Percentiles rank a stretch among this genome's conserved stretches.
Conservation (phyloP, 2,329 filamentous ascomycete genomes). For the Aspergillus melleus region DNA sequence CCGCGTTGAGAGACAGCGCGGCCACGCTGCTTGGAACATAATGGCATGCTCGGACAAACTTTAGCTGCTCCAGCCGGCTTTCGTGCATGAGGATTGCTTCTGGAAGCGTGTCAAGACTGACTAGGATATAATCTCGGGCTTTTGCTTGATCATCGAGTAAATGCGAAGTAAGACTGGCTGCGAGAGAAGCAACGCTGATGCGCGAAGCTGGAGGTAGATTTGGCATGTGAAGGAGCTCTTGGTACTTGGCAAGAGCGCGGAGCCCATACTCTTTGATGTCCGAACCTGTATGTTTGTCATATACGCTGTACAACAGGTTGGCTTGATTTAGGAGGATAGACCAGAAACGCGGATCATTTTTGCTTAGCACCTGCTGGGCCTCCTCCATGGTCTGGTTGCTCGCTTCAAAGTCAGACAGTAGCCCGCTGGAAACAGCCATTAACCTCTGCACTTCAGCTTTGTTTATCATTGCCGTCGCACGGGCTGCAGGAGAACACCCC, state of each 20-base stretch:
- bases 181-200: not conserved
- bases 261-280: not conserved
- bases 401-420: not conserved
- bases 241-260: conserved; percentile 1
- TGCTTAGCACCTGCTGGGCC: not conserved
- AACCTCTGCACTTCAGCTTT: not conserved
- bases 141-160: not conserved
- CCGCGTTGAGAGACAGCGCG: conserved; percentile 1
- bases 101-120: conserved; percentile 1
- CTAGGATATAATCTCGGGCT: conserved; percentile 2
- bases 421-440: not conserved
- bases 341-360: not conserved
- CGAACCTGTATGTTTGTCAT: not conserved
- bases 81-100: conserved; percentile 6
- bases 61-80: conserved; percentile 3
- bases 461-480: not conserved
- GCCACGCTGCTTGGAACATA: conserved; percentile 1
- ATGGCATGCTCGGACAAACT: not conserved
- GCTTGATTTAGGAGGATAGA: not conserved
- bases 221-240: not conserved
- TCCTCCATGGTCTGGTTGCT: not conserved
- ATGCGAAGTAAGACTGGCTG: not conserved
- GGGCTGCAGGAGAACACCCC: not conserved
- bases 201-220: not conserved
- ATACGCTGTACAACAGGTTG: not conserved